Evolutionary conservation across 1,284 basidiomycete genomes (phyloP), one percentile per base, ranked within the genome.

Genomic region (Ustilago curta): DNA sequence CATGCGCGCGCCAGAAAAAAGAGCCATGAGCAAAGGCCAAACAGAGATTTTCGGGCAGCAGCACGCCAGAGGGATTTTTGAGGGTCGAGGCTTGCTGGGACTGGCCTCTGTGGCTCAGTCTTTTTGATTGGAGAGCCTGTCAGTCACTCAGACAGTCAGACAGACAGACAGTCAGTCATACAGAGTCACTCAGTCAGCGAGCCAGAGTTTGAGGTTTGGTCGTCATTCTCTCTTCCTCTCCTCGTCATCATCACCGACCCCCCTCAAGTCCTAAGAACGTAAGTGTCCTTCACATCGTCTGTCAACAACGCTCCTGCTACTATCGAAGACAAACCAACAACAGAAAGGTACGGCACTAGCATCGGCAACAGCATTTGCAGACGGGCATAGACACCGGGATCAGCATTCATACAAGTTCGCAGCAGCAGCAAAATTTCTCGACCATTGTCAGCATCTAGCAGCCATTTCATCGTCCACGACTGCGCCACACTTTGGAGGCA

Each of bases 221-320:
- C 70, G 60, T 59, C 64, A 60, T 56, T 19, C 70, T 51, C 42
- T 40, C 61, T 60, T 56, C 58, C 65, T 68, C 64, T 60, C 59
- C 65, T 68, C 65, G 65, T 68, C 70, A 55, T 45, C 70, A 73
- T 73, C 70, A 65, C 60, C 70, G 52, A 56, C 53, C 64, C 63
- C 48, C 70, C 60, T 68, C 70, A 72, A 72, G 70, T 72, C 70
- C 63, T 66, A 66, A 45, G 9, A 56, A 72, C 51, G 70, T 72
- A 72, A 72, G 70, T 72, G 40, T 52, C 45, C 44, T 27, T 37
- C 58, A 21, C n/a, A 59, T 44, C 37, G 47, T 57, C 49, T 31
- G 23, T 32, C 31, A 9, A 37, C 53, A 29, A 23, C 49, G 54
- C 58, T 65, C 61, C 62, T 70, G 68, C 62, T 60, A 54, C 29